Evolutionary conservation across 176 grass and related monocot species (phyloP).

Genomic region (Poa annua): DNA sequence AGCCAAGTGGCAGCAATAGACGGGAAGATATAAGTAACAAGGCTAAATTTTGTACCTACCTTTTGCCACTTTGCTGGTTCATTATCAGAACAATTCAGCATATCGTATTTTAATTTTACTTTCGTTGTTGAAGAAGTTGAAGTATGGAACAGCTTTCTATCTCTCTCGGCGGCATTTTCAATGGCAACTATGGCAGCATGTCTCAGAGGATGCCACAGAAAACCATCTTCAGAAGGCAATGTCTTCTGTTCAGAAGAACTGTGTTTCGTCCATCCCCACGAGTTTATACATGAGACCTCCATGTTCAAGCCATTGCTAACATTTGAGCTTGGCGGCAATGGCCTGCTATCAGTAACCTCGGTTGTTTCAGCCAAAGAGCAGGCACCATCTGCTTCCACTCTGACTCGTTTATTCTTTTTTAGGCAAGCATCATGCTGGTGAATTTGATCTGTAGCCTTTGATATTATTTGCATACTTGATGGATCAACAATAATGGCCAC

Average conservation of each 20-base stretch:
- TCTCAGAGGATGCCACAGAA: constrained; percentile 77
- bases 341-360: not conserved
- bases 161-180: constrained; percentile 74
- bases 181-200: constrained; percentile 88
- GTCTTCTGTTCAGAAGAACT: constrained; percentile 20
- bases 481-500: constrained; percentile 81
- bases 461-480: constrained; percentile 62
- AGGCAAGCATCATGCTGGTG: constrained; percentile 23
- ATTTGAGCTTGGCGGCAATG: constrained; percentile 5
- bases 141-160: constrained; percentile 57
- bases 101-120: constrained; percentile 24
- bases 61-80: constrained; percentile 59
- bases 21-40: constrained; percentile 5
- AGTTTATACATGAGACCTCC: constrained; percentile 69
- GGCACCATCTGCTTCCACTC: constrained; percentile 31
- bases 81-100: constrained; percentile 42
- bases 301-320: constrained; percentile 37
- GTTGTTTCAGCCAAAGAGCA: not conserved
- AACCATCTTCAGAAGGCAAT: constrained; percentile 38
- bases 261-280: constrained; percentile 67
- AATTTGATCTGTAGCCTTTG: constrained; percentile 60
- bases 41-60: constrained; percentile 51
- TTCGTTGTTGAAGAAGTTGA: constrained; percentile 20
- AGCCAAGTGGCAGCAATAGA: not conserved
- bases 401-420: constrained; percentile 30